Evolutionary conservation across 106 monocot species (phyloP), one percentile per base, ranked within the genome.

Genomic region (Vanilla planifolia): DNA sequence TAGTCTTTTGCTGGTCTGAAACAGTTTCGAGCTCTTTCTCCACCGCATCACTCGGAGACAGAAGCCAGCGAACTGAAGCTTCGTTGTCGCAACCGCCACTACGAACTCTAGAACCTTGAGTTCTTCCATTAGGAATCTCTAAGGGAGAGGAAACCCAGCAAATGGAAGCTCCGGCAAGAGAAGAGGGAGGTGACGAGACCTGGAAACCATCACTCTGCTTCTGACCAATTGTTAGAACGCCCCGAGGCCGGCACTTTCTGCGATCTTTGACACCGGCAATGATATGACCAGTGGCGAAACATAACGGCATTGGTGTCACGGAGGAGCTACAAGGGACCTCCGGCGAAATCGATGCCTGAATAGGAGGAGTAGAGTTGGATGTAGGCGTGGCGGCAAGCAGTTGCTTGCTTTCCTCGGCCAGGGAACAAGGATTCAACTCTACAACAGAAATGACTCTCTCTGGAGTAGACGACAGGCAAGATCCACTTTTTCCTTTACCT

Each of bases 261-360:
- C 84, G 68, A 69, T 87, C 90, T 15, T 67, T 70, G 42, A 91
- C 79, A 14, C 96, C 87, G 33, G 84, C 56, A n/a, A 87, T 55
- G 27, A 81, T 64, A 66, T 96, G 84, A n/a, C 96, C 96, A 3
- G 96, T 76, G 2, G 87, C 90, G 43, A 87, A 96, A 62, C 96
- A 96, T 5, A 64, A 74, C 1, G 96, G 91, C 3, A 79, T 74
- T 3, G 89, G 77, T 2, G 68, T 66, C 29, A 71, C 43, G 4
- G 67, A 68, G 11, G 70, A 62, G 44, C 61, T 79, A 22, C 70
- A 50, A 5, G 59, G 26, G 22, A 96, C 60, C 68, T 96, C 96
- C 7, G 96, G 96, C 8, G 96, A 96, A 36, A 96, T 81, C 13
- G 96, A 84, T 2, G 87, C 71, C 61, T 87, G 66, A 51, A 96